Conservation (phyloP, 2,329 filamentous ascomycete genomes). For the Mycocentrospora acerina region DNA sequence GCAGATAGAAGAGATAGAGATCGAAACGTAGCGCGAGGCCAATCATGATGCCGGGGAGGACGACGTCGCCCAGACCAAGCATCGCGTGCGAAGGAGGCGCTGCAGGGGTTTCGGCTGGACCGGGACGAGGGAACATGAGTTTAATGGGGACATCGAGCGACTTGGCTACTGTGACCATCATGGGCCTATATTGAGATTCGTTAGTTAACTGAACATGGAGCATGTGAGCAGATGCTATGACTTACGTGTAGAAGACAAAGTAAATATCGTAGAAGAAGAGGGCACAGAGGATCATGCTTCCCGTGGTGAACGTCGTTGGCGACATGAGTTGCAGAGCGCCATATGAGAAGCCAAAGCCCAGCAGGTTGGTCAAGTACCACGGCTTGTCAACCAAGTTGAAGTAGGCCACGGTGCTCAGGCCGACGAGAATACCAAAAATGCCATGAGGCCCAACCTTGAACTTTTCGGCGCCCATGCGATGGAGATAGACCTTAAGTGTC, state of each 20-base stretch:
- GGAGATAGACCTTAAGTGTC: conserved; percentile 55
- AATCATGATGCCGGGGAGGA: conserved; percentile 88
- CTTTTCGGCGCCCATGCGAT: conserved; percentile 51
- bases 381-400: conserved; percentile 62
- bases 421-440: conserved; percentile 57
- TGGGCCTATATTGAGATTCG: conserved; percentile 54
- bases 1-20: conserved; percentile 77
- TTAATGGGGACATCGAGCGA: conserved; percentile 92
- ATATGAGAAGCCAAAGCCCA: conserved; percentile 87
- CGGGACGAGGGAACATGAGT: conserved; percentile 74
- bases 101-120: conserved; percentile 48
- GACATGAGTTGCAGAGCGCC: conserved; percentile 79
- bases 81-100: conserved; percentile 60
- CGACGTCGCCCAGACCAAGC: conserved; percentile 91
- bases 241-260: conserved; percentile 82
- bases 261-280: conserved; percentile 96
- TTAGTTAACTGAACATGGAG: conserved; percentile 1
- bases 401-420: conserved; percentile 61
- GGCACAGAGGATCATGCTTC: conserved; percentile 72
- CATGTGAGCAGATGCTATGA: conserved; percentile 12
- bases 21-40: conserved; percentile 89
- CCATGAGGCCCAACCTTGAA: conserved; percentile 58
- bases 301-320: conserved; percentile 82
- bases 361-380: conserved; percentile 78
- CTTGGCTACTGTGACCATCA: conserved; percentile 86